Percentiles rank a stretch among this genome's conserved stretches.
These are phyloP conservation scores for Gaultheria prostrata DNA, from an alignment of 148 eudicot species.

Conservation along the genomic window DNA sequence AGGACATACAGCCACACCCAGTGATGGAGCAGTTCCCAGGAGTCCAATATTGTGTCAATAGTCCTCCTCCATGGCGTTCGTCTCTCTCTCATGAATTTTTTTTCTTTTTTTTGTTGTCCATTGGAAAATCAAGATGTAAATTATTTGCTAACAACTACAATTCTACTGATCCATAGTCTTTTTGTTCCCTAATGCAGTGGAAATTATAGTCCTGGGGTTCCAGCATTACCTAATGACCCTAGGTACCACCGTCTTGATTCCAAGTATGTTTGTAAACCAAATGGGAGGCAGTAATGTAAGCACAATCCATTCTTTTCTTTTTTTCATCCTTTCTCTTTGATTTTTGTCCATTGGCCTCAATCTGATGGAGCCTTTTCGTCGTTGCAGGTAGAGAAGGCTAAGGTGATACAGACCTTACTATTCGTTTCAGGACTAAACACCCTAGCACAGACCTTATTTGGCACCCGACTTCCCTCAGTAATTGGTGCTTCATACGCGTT, in stretches of 20 bases:
- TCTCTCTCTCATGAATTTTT: constrained; percentile 5
- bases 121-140: not conserved
- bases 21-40: constrained; percentile 64
- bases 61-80: constrained; percentile 67
- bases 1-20: constrained; percentile 64
- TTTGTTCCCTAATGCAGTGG: constrained; percentile 44
- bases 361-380: not conserved
- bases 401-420: constrained; percentile 68
- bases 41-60: constrained; percentile 65
- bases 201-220: constrained; percentile 57
- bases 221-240: constrained; percentile 67
- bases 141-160: not conserved
- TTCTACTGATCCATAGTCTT: not conserved
- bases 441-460: constrained; percentile 61
- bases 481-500: constrained; percentile 68
- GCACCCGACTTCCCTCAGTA: constrained; percentile 72
- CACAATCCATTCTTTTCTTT: not conserved
- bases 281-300: constrained; percentile 85
- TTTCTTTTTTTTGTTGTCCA: not conserved
- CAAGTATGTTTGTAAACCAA: constrained; percentile 57
- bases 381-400: constrained; percentile 60
- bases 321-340: not conserved
- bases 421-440: constrained; percentile 70
- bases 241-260: constrained; percentile 53
- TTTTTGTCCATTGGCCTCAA: not conserved